Conservation (phyloP, 2,329 filamentous ascomycete genomes). For the Botrytis cinerea region DNA sequence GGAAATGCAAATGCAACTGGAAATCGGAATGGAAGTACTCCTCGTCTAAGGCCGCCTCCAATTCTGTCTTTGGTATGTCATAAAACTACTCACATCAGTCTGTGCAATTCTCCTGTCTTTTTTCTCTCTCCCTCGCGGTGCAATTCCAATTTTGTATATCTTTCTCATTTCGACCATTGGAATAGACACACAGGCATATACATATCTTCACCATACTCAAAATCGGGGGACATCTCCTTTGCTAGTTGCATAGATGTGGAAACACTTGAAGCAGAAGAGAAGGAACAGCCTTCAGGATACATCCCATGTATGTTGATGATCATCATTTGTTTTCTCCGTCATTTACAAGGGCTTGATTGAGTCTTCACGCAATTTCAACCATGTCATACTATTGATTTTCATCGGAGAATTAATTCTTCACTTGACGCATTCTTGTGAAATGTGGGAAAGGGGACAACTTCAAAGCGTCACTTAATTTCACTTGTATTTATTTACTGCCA, state of each 20-base stretch:
- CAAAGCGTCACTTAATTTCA: slow-evolving; percentile 2
- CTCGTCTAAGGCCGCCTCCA: slow-evolving; percentile 17
- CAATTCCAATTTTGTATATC: neutral
- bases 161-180: neutral
- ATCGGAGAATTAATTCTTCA: neutral
- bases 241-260: slow-evolving; percentile 19
- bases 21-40: neutral
- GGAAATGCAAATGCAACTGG: neutral
- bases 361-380: neutral
- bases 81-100: neutral
- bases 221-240: neutral
- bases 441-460: neutral
- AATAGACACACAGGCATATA: neutral
- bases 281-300: slow-evolving; percentile 9
- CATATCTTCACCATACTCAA: neutral
- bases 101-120: neutral
- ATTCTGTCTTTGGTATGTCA: slow-evolving; percentile 24
- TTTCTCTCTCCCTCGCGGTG: neutral
- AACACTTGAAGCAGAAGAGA: slow-evolving; percentile 10
- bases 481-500: neutral
- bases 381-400: slow-evolving; percentile 2
- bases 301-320: slow-evolving; percentile 12
- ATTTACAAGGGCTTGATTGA: neutral
- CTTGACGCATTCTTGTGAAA: neutral
- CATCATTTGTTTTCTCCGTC: neutral